Percentiles rank a stretch among this genome's conserved stretches.
These are phyloP conservation scores for Fraxinus sp. DNA, from an alignment of 305 asterid species.

Conservation along the genomic window DNA sequence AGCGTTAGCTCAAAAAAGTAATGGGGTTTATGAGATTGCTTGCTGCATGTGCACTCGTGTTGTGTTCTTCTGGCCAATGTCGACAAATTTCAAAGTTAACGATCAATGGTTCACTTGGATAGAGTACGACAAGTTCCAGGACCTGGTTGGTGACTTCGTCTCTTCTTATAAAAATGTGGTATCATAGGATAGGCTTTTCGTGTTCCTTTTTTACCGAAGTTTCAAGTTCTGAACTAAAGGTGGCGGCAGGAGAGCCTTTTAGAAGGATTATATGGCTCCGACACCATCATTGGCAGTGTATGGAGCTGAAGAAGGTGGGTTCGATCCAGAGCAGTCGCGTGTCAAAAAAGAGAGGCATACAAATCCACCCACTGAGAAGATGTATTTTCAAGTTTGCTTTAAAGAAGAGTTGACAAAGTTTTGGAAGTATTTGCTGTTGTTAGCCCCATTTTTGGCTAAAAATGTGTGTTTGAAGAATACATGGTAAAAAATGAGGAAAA, in stretches of 20 bases:
- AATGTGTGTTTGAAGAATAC: no score
- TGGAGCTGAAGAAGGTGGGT: slow-evolving; percentile 95
- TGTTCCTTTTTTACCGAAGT: neutral
- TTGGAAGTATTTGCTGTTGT: neutral
- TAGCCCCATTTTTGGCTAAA: no score
- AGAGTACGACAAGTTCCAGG: slow-evolving; percentile 86
- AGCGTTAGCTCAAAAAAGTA: slow-evolving; percentile 74
- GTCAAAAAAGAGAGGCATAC: slow-evolving; percentile 69
- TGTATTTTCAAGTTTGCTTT: slow-evolving; percentile 10
- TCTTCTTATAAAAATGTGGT: neutral
- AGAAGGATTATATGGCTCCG: slow-evolving; percentile 80
- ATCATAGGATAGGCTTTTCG: neutral
- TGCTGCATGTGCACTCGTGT: slow-evolving; percentile 90
- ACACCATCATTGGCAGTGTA: slow-evolving; percentile 90
- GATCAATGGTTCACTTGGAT: slow-evolving; percentile 96
- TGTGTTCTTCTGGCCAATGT: slow-evolving; percentile 92
- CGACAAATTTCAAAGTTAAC: slow-evolving; percentile 63
- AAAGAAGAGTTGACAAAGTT: neutral
- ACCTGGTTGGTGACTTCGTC: slow-evolving; percentile 56
- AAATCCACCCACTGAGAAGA: slow-evolving; percentile 41
- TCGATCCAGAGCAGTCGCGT: slow-evolving; percentile 81
- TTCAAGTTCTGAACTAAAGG: slow-evolving; percentile 41
- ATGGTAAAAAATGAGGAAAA: no score
- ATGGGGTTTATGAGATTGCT: slow-evolving; percentile 82
- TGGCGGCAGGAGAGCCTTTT: slow-evolving; percentile 64